Evolutionary conservation across 2,329 filamentous ascomycete genomes (phyloP).

Genomic region (Fusarium staphyleae): DNA sequence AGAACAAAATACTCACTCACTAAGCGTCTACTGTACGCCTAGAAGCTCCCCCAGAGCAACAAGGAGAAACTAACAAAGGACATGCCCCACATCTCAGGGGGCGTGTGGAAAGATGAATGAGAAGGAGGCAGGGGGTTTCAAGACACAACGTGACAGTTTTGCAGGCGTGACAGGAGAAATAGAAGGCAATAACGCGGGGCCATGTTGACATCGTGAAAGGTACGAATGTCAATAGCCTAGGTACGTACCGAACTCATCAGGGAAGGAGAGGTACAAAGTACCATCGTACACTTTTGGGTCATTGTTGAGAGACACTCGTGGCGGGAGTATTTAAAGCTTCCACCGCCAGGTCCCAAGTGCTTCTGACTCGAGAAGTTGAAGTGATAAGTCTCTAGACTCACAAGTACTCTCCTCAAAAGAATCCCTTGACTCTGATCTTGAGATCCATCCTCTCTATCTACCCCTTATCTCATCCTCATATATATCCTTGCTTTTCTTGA

Average conservation of each 20-base stretch:
- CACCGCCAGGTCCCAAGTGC: conserved; percentile 35
- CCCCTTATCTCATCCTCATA: conserved; percentile 20
- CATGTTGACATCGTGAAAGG: conserved; percentile 27
- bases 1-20: conserved; percentile 27
- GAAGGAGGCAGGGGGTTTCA: conserved; percentile 31
- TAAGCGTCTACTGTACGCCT: too few species aligned
- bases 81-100: conserved; percentile 30
- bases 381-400: conserved; percentile 36
- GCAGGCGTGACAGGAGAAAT: conserved; percentile 34
- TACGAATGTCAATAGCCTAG: conserved; percentile 10
- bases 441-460: conserved; percentile 20
- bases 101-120: conserved; percentile 32
- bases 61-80: too few species aligned
- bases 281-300: conserved; percentile 30
- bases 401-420: conserved; percentile 14
- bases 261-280: conserved; percentile 30
- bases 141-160: conserved; percentile 35
- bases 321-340: conserved; percentile 42
- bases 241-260: conserved; percentile 31
- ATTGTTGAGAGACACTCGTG: conserved; percentile 36
- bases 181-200: conserved; percentile 24
- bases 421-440: conserved; percentile 13
- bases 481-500: conserved; percentile 12
- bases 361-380: conserved; percentile 26
- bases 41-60: too few species aligned